phyloP scores from a whole-genome alignment of 1,284 basidiomycete species.

The Boletus sp. region DNA sequence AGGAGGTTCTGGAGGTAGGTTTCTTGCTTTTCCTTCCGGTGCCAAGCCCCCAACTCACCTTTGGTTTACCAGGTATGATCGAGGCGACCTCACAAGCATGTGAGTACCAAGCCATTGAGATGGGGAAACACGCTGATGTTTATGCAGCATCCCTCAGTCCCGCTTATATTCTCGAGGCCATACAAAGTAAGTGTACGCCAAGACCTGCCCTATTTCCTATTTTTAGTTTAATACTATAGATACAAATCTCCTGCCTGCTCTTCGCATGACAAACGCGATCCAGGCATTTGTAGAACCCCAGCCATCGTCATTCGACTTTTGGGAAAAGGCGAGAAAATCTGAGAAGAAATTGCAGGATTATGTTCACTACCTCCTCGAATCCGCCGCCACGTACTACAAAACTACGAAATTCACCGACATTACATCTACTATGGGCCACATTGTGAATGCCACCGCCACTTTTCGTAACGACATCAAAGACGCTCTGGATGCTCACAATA shows the following conservation, averaged over 20 bases:
- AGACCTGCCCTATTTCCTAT: neutral
- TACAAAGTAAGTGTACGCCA: neutral
- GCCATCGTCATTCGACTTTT: constrained; percentile 8
- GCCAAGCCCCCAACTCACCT: neutral
- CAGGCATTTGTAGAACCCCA: neutral
- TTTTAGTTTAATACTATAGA: neutral
- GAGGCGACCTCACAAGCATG: neutral
- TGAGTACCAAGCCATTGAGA: neutral
- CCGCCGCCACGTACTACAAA: neutral
- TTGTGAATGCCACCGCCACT: constrained; percentile 4
- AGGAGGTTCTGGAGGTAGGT: neutral
- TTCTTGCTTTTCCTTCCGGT: neutral
- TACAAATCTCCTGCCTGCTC: neutral
- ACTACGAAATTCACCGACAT: constrained; percentile 5
- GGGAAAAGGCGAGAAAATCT: constrained; percentile 1
- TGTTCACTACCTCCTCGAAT: constrained; percentile 6
- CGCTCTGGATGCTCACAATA: neutral
- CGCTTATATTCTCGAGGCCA: neutral
- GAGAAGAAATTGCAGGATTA: constrained; percentile 2
- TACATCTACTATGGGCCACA: neutral
- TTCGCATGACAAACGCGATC: neutral
- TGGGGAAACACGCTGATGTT: neutral
- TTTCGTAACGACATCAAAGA: constrained; percentile 5
- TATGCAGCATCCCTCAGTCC: neutral
- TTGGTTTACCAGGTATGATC: neutral